phyloP scores from a whole-genome alignment of 2,329 filamentous ascomycete species.

The Neofusicoccum laricinum region DNA sequence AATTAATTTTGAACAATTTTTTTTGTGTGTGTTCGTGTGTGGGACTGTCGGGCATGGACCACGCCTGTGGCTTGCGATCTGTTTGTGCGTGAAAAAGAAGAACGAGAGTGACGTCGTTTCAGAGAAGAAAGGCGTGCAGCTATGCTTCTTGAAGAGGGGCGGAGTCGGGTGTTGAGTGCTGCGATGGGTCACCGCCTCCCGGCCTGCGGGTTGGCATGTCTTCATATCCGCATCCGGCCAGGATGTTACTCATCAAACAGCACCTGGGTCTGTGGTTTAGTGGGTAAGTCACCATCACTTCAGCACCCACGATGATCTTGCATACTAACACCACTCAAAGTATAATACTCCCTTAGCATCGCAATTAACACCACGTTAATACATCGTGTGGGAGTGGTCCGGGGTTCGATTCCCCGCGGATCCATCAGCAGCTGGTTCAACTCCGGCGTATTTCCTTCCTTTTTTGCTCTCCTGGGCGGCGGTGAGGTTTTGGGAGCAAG shows the following conservation, averaged over 20 bases:
- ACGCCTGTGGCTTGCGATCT: neutral
- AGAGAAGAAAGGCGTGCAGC: too few relatives aligned
- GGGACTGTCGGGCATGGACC: neutral
- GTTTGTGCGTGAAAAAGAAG: neutral
- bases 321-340: too few relatives aligned
- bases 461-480: neutral
- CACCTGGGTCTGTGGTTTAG: constrained; percentile 1
- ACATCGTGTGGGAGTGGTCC: neutral
- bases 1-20: neutral
- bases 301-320: too few relatives aligned
- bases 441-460: neutral
- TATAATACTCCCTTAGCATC: constrained; percentile 9
- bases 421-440: neutral
- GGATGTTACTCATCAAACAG: neutral
- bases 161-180: too few relatives aligned
- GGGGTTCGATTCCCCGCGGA: constrained; percentile 7
- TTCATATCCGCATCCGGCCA: neutral
- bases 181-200: too few relatives aligned
- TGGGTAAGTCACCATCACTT: neutral
- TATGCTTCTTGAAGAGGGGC: too few relatives aligned
- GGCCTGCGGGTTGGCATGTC: too few relatives aligned
- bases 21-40: neutral
- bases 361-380: neutral
- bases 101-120: too few relatives aligned
- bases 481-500: neutral